Percentiles rank a stretch among this genome's conserved stretches.
phyloP scores from a whole-genome alignment of 768 basidiomycete genomes.

The Boletus rubroflammeus region DNA sequence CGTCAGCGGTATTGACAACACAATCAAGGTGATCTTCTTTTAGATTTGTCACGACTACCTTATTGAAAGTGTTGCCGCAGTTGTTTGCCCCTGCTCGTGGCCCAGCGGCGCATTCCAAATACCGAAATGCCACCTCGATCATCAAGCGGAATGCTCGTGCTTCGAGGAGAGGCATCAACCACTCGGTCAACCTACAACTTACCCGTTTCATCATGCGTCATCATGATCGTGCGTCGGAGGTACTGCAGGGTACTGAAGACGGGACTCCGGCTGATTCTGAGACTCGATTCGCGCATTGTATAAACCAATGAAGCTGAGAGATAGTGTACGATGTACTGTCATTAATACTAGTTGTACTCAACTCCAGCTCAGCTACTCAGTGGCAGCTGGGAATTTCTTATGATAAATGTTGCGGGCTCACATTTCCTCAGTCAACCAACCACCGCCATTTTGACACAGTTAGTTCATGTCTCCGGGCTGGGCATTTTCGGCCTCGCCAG shows the following conservation, averaged over 20 bases:
- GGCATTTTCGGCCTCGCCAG: conserved; percentile 12
- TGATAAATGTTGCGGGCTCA: conserved; percentile 25
- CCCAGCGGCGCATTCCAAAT: conserved; percentile 51
- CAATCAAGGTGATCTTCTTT: conserved; percentile 61
- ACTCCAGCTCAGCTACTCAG: conserved; percentile 1
- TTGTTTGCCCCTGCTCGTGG: conserved; percentile 59
- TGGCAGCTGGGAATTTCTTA: conserved; percentile 27
- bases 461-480: conserved; percentile 20
- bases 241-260: conserved; percentile 23
- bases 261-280: conserved; percentile 25
- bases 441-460: conserved; percentile 17
- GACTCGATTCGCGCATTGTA: conserved; percentile 23
- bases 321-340: background rate
- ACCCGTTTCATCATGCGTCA: conserved; percentile 32
- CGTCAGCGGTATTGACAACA: conserved; percentile 81
- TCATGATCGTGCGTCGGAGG: conserved; percentile 24
- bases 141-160: conserved; percentile 50
- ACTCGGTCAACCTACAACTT: conserved; percentile 21
- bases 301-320: conserved; percentile 25
- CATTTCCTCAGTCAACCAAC: conserved; percentile 20
- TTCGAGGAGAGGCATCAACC: conserved; percentile 22
- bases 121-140: conserved; percentile 50
- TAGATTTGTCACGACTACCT: background rate
- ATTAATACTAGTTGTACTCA: background rate
- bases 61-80: conserved; percentile 33